These are phyloP conservation scores for Tetrapyrgos nigripes DNA, from an alignment of 1,284 basidiomycete genomes.

Conservation along the genomic window DNA sequence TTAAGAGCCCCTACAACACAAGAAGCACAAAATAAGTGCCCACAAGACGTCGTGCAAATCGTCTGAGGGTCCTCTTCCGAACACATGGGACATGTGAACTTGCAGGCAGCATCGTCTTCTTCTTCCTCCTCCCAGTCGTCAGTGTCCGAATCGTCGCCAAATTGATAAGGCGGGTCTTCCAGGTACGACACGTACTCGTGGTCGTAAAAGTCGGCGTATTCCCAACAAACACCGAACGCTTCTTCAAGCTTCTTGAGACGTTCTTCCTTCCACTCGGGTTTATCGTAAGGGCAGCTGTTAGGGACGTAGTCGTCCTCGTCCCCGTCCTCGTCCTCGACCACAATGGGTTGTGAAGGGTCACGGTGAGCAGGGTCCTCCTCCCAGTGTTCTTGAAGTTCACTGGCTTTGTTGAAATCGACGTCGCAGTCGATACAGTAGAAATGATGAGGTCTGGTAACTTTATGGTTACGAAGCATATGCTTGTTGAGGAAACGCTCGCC, in stretches of 20 bases:
- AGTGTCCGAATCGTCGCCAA: not conserved
- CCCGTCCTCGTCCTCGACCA: too few species aligned
- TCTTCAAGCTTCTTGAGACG: conserved; percentile 5
- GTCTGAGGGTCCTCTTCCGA: conserved; percentile 9
- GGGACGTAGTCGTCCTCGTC: conserved; percentile 1
- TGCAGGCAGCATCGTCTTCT: conserved; percentile 4
- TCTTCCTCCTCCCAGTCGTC: conserved; percentile 12
- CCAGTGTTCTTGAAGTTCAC: conserved; percentile 13
- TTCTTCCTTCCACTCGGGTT: not conserved
- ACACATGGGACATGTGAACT: conserved; percentile 27
- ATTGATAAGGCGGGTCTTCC: conserved; percentile 2
- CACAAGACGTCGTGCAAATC: conserved; percentile 23
- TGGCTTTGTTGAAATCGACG: conserved; percentile 1
- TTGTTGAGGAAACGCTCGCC: conserved; percentile 23
- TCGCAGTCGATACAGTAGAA: conserved; percentile 26
- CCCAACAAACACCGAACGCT: conserved; percentile 18
- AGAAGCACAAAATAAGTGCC: conserved; percentile 27
- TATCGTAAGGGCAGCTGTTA: conserved; percentile 18
- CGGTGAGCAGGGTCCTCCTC: conserved; percentile 7
- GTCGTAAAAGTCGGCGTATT: conserved; percentile 23
- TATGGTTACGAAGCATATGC: conserved; percentile 23
- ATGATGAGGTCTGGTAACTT: conserved; percentile 18
- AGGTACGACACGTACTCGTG: conserved; percentile 24
- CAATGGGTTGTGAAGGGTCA: conserved; percentile 19
- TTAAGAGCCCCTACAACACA: conserved; percentile 23